Evolutionary conservation across 2,329 filamentous ascomycete genomes (phyloP).

Genomic region (Daldinia eschscholtzii): DNA sequence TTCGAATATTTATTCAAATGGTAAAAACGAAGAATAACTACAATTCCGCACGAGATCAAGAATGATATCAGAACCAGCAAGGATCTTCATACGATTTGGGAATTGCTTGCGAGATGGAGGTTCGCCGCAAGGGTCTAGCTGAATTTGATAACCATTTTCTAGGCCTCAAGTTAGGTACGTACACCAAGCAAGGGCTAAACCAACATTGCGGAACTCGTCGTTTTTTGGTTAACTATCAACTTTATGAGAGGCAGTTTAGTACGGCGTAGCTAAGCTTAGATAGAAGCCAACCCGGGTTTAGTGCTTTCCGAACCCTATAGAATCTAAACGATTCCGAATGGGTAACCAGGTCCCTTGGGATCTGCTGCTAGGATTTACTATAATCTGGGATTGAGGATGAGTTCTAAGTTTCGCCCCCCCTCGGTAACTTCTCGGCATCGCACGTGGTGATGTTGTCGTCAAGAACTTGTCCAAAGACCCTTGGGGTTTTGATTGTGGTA

Average conservation of each 20-base stretch:
- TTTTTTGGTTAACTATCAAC: slow-evolving; percentile 9
- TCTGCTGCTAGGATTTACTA: slow-evolving; percentile 43
- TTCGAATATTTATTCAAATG: neutral
- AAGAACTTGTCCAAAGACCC: neutral
- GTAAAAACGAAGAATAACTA: neutral
- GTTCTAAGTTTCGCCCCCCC: slow-evolving; percentile 1
- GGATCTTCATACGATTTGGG: slow-evolving; percentile 35
- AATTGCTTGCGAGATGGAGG: slow-evolving; percentile 40
- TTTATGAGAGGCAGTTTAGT: slow-evolving; percentile 1
- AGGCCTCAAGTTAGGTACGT: slow-evolving; percentile 13
- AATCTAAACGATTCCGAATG: slow-evolving; percentile 26
- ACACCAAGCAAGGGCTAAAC: slow-evolving; percentile 12
- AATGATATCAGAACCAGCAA: slow-evolving; percentile 35
- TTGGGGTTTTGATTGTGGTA: neutral
- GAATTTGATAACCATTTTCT: slow-evolving; percentile 33
- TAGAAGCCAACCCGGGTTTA: slow-evolving; percentile 22
- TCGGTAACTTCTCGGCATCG: neutral
- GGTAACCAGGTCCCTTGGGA: slow-evolving; percentile 45
- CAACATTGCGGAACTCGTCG: neutral
- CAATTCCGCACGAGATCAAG: slow-evolving; percentile 18
- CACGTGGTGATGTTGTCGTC: neutral
- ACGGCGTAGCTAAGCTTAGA: slow-evolving; percentile 5
- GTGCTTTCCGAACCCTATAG: slow-evolving; percentile 23
- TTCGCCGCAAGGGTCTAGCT: slow-evolving; percentile 33
- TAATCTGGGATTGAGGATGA: slow-evolving; percentile 2